Conservation (phyloP, 2,329 filamentous ascomycete genomes). For the Byssothecium circinans region DNA sequence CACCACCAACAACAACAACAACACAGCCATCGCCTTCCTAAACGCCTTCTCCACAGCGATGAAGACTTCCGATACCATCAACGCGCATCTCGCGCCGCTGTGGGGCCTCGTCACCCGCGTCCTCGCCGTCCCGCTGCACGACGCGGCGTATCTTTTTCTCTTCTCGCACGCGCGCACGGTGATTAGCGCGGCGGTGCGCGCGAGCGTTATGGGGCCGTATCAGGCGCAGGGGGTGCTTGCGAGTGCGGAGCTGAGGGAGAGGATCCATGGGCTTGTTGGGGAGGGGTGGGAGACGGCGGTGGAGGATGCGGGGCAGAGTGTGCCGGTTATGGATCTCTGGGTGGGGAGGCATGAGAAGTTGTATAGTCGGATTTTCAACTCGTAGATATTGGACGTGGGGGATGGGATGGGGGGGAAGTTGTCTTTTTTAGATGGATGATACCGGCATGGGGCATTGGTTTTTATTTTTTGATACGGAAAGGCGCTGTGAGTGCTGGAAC, state of each 20-base stretch:
- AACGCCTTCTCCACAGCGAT: constrained; percentile 32
- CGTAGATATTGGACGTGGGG: too few relatives aligned
- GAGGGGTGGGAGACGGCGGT: constrained; percentile 61
- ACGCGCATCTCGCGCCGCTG: constrained; percentile 70
- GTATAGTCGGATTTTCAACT: constrained; percentile 87
- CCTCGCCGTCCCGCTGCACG: constrained; percentile 61
- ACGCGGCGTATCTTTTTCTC: constrained; percentile 74
- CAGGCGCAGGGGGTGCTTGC: constrained; percentile 75
- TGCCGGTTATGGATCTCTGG: constrained; percentile 81
- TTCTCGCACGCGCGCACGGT: constrained; percentile 76
- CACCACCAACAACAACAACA: too few relatives aligned
- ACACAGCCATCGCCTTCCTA: constrained; percentile 20
- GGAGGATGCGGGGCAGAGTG: constrained; percentile 71
- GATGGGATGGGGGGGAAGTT: too few relatives aligned
- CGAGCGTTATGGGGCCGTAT: constrained; percentile 78
- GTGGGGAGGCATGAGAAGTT: constrained; percentile 79
- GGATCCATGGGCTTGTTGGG: constrained; percentile 61
- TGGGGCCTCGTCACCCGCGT: constrained; percentile 67
- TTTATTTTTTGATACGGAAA: too few relatives aligned
- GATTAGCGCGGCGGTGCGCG: constrained; percentile 74
- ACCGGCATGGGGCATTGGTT: background rate
- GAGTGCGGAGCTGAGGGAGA: constrained; percentile 57
- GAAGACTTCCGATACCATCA: constrained; percentile 29
- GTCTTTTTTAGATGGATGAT: background rate
- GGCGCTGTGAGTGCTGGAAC: too few relatives aligned